Evolutionary conservation across 306 rosid genomes (phyloP), one percentile per base, ranked within the genome.

Genomic region (Pachyrhizus erosus): DNA sequence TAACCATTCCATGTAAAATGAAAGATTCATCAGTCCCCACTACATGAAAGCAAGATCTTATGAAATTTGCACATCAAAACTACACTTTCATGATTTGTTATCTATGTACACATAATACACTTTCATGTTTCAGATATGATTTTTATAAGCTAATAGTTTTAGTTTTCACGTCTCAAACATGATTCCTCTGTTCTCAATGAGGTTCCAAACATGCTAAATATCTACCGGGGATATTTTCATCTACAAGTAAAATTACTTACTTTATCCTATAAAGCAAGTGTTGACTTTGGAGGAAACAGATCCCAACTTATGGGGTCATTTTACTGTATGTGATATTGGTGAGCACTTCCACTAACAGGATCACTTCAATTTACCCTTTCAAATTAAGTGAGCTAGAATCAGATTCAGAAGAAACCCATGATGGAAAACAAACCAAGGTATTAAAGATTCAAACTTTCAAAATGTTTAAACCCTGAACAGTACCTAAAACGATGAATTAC

Each of bases 381-480:
- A 62, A 57, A 46, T 80, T 57, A 26, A 60, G 55, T 26, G 39
- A 74, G 71, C 70, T 7, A 42, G 65, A 2, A 57, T 3, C 43
- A 69, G 65, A 67, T 76, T 85, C 75, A 1, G 64, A 76, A 46
- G 69, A 76, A 60, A 74, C 31, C 77, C 83, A 1, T 51, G 43
- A 77, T 45, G 60, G 23, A 51, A 40, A 48, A 18, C 17, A 61
- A 33, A 37, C 23, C 24, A 45, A 31, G 37, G 66, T 58, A 24
- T 24, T 86, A 75, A 77, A 82, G 72, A 77, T 68, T 48, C 57
- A 77, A 42, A 58, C 24, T 51, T 76, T 27, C 11, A 7, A 18
- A 81, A 23, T 23, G 27, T 31, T 23, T 23, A 34, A 78, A 39
- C 76, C 71, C 46, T 31, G 66, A 42, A 54, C 37, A 43, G 27